These are phyloP conservation scores for Solanum peruvianum DNA, from an alignment of 257 asterid species.

Conservation along the genomic window DNA sequence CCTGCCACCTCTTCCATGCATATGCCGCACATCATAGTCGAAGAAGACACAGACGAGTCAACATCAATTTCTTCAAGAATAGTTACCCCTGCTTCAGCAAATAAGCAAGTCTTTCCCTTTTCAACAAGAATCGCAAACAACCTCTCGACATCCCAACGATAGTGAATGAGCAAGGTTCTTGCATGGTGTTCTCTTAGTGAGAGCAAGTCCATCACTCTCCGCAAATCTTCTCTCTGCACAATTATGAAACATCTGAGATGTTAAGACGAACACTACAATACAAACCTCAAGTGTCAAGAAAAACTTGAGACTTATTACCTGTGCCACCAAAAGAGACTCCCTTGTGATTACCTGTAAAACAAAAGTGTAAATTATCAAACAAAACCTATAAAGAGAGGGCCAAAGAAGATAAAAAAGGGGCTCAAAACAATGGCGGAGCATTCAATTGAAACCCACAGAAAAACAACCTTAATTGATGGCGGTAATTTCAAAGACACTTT, in stretches of 20 bases:
- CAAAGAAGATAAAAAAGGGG: neutral
- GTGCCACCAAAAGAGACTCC: slow-evolving; percentile 90
- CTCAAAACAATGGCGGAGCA: neutral
- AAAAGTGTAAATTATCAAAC: neutral
- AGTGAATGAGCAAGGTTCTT: slow-evolving; percentile 82
- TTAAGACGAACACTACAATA: neutral
- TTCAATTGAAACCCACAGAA: neutral
- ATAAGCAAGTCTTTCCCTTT: slow-evolving; percentile 65
- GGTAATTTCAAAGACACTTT: neutral
- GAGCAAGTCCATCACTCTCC: slow-evolving; percentile 78
- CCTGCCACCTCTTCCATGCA: slow-evolving; percentile 72
- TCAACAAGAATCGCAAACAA: slow-evolving; percentile 66
- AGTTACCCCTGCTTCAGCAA: slow-evolving; percentile 78
- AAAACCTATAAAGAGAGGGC: neutral
- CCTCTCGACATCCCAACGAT: slow-evolving; percentile 84
- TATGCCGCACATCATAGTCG: slow-evolving; percentile 40
- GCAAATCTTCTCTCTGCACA: slow-evolving; percentile 67
- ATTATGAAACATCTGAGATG: slow-evolving; percentile 6
- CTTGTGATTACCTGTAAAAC: slow-evolving; percentile 68
- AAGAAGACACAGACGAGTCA: slow-evolving; percentile 25
- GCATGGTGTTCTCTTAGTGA: slow-evolving; percentile 89
- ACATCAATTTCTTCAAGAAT: slow-evolving; percentile 26
- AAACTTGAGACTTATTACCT: slow-evolving; percentile 32
- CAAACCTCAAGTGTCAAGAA: neutral
- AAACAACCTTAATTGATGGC: neutral